Conservation (phyloP, 176 grass and related monocot genomes). For the Hyparrhenia diplandra region DNA sequence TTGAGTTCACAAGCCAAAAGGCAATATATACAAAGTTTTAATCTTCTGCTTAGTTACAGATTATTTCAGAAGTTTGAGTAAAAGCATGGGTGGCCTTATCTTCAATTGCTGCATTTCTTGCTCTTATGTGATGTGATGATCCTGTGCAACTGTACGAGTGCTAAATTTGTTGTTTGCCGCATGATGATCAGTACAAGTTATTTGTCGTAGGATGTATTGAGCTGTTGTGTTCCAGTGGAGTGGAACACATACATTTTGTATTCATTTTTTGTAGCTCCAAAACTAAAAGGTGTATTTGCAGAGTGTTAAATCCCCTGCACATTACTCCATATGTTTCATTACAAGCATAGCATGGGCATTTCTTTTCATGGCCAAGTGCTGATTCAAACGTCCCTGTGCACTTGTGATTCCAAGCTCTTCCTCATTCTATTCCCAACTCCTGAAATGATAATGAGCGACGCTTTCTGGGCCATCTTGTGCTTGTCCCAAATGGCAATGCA, state of each 20-base stretch:
- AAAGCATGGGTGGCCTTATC: not conserved
- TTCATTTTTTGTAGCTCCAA: not conserved
- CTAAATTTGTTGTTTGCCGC: not conserved
- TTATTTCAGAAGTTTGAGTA: not conserved
- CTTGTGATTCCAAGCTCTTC: too few relatives aligned
- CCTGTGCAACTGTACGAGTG: not conserved
- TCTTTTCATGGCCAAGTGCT: not conserved
- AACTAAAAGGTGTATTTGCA: not conserved
- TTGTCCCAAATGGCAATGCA: too few relatives aligned
- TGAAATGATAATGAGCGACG: too few relatives aligned
- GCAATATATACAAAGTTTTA: conserved; percentile 4
- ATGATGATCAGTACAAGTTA: not conserved
- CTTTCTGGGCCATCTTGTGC: too few relatives aligned
- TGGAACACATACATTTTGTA: not conserved
- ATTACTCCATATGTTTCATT: not conserved
- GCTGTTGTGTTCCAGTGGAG: not conserved
- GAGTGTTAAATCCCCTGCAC: not conserved
- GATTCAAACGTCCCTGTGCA: too few relatives aligned
- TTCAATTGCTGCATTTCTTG: not conserved
- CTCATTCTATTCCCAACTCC: too few relatives aligned
- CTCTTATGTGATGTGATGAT: not conserved
- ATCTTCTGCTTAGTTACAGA: not conserved
- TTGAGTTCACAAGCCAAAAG: conserved; percentile 38
- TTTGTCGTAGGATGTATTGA: not conserved
- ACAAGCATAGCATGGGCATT: not conserved